phyloP scores from a whole-genome alignment of 768 basidiomycete species.

The Coprinopsis marcescibilis region DNA sequence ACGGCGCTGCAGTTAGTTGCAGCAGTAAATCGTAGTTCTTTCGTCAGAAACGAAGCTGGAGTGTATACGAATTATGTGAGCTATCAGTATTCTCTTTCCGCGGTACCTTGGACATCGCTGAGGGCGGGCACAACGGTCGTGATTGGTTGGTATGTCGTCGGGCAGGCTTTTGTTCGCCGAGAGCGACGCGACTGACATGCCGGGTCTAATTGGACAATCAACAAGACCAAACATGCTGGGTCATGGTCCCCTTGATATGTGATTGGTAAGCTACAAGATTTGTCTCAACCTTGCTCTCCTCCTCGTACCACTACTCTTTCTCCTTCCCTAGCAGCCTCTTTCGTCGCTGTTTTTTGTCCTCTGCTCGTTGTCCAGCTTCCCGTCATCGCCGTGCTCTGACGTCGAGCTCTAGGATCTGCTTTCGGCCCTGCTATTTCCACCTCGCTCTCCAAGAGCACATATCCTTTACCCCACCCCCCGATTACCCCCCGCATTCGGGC shows the following conservation, averaged over 20 bases:
- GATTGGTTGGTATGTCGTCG: too few relatives aligned
- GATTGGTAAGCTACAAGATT: slow-evolving; percentile 10
- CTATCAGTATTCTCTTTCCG: too few relatives aligned
- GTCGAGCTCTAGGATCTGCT: too few relatives aligned
- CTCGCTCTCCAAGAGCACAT: background rate
- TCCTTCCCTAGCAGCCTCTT: background rate
- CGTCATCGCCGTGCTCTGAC: slow-evolving; percentile 4
- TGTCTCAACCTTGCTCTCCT: slow-evolving; percentile 9
- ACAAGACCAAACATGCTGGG: background rate
- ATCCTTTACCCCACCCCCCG: slow-evolving; percentile 2
- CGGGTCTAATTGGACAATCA: background rate
- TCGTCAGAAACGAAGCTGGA: too few relatives aligned
- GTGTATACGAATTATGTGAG: too few relatives aligned
- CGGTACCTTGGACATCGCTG: too few relatives aligned
- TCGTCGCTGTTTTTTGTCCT: background rate
- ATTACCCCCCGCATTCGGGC: slow-evolving; percentile 4
- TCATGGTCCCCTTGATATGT: background rate
- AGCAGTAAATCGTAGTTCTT: too few relatives aligned
- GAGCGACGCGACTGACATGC: too few relatives aligned
- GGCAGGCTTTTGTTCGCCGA: too few relatives aligned
- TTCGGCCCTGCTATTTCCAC: background rate
- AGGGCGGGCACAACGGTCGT: too few relatives aligned
- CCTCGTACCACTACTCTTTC: slow-evolving; percentile 5
- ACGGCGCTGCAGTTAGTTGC: too few relatives aligned
- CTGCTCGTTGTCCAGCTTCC: slow-evolving; percentile 4